phyloP scores from a whole-genome alignment of 371 early-diverging fungal species.

The Actinomortierella wolfii region DNA sequence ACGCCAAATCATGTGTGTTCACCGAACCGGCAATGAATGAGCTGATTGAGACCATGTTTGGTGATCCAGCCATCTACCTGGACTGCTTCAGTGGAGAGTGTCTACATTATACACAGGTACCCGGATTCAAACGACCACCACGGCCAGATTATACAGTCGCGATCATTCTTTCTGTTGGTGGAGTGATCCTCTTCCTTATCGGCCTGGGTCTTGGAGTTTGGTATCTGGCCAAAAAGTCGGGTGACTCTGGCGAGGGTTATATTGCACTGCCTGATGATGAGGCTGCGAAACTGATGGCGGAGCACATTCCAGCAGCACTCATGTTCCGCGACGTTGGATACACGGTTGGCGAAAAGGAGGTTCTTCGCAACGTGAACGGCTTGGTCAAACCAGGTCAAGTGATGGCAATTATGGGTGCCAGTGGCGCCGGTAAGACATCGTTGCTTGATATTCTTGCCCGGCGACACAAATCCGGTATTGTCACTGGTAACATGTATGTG shows the following conservation, averaged over 20 bases:
- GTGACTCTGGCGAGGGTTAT: conserved; percentile 38
- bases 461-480: conserved; percentile 78
- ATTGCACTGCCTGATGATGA: conserved; percentile 62
- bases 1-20: conserved; percentile 65
- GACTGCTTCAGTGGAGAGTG: conserved; percentile 83
- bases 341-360: conserved; percentile 51
- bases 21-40: conserved; percentile 77
- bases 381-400: conserved; percentile 81
- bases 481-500: conserved; percentile 87
- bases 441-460: conserved; percentile 91
- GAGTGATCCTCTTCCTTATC: conserved; percentile 63
- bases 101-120: conserved; percentile 85
- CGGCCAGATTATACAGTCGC: conserved; percentile 63
- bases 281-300: conserved; percentile 73
- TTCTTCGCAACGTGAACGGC: conserved; percentile 74
- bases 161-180: conserved; percentile 63
- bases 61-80: conserved; percentile 76
- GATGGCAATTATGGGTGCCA: conserved; percentile 77
- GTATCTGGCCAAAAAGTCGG: conserved; percentile 50
- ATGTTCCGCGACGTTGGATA: conserved; percentile 72
- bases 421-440: conserved; percentile 78
- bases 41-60: conserved; percentile 72
- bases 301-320: conserved; percentile 70
- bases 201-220: conserved; percentile 48
- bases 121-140: conserved; percentile 69